A percentile compares a stretch with the other conserved stretches of the same genome.
Evolutionary conservation across 202 grass and related monocot species (phyloP).

Genomic region (Hordeum pubiflorum): DNA sequence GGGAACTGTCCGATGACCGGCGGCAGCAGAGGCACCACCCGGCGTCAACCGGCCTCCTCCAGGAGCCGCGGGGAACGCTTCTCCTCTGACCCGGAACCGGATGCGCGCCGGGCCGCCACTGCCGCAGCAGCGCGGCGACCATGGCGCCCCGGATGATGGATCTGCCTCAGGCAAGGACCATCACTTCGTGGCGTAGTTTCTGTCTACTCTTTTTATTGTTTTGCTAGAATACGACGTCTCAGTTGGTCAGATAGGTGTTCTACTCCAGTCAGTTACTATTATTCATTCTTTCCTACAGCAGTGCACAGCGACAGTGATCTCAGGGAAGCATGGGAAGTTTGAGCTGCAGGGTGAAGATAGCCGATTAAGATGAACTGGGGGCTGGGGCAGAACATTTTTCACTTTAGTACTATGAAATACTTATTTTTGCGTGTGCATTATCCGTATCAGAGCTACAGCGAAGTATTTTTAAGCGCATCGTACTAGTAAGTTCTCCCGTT

Average conservation of each 20-base stretch:
- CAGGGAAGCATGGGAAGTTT: neutral
- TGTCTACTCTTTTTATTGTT: neutral
- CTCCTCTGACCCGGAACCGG: neutral
- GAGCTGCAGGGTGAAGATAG: neutral
- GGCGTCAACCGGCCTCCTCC: constrained; percentile 22
- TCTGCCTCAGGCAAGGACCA: constrained; percentile 62
- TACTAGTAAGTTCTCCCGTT: neutral
- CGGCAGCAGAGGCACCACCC: constrained; percentile 27
- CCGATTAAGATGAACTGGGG: neutral
- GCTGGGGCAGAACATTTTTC: neutral
- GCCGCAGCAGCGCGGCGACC: constrained; percentile 32
- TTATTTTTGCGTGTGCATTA: neutral
- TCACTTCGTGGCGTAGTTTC: neutral
- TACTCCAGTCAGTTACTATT: neutral
- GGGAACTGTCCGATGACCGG: constrained; percentile 28
- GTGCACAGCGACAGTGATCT: neutral
- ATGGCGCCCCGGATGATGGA: constrained; percentile 85
- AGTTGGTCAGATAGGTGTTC: neutral
- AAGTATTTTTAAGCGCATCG: neutral
- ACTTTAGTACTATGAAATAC: neutral
- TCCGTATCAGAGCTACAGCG: neutral
- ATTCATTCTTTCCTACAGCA: neutral
- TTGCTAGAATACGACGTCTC: neutral
- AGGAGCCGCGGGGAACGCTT: constrained; percentile 15
- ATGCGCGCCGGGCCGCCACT: constrained; percentile 21